Evolutionary conservation across 1,284 basidiomycete genomes (phyloP).

Genomic region (Ceratobasidium sp.): DNA sequence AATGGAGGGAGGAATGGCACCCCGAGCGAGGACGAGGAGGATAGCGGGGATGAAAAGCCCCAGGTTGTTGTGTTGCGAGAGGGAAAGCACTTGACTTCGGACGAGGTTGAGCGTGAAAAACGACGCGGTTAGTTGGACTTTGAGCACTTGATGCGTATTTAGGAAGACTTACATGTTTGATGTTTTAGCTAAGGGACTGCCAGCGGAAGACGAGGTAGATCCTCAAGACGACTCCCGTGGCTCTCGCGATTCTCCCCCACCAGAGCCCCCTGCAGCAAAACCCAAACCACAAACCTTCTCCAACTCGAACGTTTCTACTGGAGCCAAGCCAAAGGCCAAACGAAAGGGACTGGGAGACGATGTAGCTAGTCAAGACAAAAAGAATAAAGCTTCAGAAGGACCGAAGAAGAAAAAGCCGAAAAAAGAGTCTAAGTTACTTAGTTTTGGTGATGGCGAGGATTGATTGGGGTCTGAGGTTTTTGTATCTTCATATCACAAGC

Average conservation of each 20-base stretch:
- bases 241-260: not conserved
- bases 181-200: constrained; percentile 46
- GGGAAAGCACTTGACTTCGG: constrained; percentile 82
- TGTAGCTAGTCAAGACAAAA: constrained; percentile 38
- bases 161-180: constrained; percentile 31
- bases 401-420: constrained; percentile 64
- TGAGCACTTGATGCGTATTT: constrained; percentile 4
- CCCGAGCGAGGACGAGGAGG: constrained; percentile 74
- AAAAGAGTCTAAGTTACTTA: constrained; percentile 68
- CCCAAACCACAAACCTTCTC: constrained; percentile 58
- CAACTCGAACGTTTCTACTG: constrained; percentile 56
- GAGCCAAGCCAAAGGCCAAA: constrained; percentile 47
- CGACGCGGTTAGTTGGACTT: constrained; percentile 71
- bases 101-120: constrained; percentile 81
- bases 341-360: constrained; percentile 39
- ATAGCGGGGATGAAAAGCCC: constrained; percentile 82
- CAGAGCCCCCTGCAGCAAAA: constrained; percentile 56
- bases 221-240: constrained; percentile 25
- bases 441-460: constrained; percentile 66
- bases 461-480: not conserved
- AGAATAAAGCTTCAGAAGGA: constrained; percentile 55
- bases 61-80: constrained; percentile 87
- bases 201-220: constrained; percentile 11
- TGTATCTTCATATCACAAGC: constrained; percentile 5
- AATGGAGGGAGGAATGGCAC: constrained; percentile 64